Conservation (phyloP, 2,329 filamentous ascomycete genomes). For the Colletotrichum truncatum region DNA sequence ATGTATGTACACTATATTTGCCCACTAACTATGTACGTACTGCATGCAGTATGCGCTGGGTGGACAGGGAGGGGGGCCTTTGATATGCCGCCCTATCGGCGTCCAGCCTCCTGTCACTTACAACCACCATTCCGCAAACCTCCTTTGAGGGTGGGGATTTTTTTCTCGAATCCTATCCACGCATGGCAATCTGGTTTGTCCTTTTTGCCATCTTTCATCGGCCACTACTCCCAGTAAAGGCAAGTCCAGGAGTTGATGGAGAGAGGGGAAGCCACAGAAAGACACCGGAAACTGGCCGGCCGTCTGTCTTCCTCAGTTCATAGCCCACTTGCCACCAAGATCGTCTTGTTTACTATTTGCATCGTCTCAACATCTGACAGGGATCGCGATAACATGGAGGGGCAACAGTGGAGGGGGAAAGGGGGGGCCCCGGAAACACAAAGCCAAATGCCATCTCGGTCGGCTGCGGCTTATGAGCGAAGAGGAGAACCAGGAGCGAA, state of each 20-base stretch:
- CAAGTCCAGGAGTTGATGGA: slow-evolving; percentile 1
- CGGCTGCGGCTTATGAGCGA: neutral
- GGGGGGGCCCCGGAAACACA: neutral
- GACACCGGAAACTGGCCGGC: neutral
- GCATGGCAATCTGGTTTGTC: neutral
- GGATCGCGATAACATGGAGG: neutral
- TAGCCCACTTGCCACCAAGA: neutral
- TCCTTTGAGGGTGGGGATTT: neutral
- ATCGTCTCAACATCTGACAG: neutral
- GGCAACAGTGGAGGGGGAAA: neutral
- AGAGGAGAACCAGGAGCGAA: no score
- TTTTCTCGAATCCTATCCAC: neutral
- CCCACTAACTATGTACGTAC: no score
- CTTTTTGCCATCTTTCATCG: neutral
- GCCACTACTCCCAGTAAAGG: neutral
- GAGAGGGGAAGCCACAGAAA: no score
- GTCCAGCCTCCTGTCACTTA: neutral
- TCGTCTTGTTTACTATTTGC: neutral
- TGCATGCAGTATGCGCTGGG: neutral
- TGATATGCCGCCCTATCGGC: slow-evolving; percentile 8
- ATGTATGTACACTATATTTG: no score
- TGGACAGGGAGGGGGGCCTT: neutral
- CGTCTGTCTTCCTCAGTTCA: neutral
- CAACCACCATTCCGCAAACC: neutral
- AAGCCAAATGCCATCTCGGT: neutral